A percentile compares a stretch with the other conserved stretches of the same genome.
These are phyloP conservation scores for Nemania sp. DNA, from an alignment of 2,329 filamentous ascomycete genomes.

Conservation along the genomic window DNA sequence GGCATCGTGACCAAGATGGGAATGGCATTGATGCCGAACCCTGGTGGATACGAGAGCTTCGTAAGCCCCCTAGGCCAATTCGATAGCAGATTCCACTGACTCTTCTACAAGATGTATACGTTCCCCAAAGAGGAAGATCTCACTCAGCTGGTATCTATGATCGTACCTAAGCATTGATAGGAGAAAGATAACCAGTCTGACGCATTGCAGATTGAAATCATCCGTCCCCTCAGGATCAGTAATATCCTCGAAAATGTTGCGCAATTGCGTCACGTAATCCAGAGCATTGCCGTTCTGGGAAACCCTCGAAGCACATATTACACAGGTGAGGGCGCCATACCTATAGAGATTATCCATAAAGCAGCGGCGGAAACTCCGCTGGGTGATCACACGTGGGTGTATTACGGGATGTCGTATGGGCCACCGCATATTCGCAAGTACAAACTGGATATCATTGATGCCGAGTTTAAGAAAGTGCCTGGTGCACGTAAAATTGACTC, in stretches of 20 bases:
- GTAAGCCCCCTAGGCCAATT: conserved; percentile 40
- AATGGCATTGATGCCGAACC: conserved; percentile 64
- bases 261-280: conserved; percentile 53
- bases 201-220: conserved; percentile 56
- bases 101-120: conserved; percentile 55
- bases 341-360: conserved; percentile 49
- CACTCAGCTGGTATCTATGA: conserved; percentile 52
- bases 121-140: conserved; percentile 63
- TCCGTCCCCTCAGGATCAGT: conserved; percentile 58
- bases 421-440: conserved; percentile 51
- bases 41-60: conserved; percentile 59
- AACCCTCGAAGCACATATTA: conserved; percentile 52
- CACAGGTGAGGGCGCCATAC: conserved; percentile 50
- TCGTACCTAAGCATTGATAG: not conserved
- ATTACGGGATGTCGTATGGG: conserved; percentile 54
- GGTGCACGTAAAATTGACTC: conserved; percentile 52
- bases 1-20: conserved; percentile 67
- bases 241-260: conserved; percentile 56
- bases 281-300: conserved; percentile 53
- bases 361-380: conserved; percentile 47
- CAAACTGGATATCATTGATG: conserved; percentile 52
- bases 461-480: conserved; percentile 49
- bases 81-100: conserved; percentile 26
- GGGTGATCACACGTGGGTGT: conserved; percentile 54
- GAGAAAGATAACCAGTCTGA: conserved; percentile 6